These are phyloP conservation scores for Nematocida homosporus DNA, from an alignment of 371 early-diverging fungal genomes.

Conservation along the genomic window DNA sequence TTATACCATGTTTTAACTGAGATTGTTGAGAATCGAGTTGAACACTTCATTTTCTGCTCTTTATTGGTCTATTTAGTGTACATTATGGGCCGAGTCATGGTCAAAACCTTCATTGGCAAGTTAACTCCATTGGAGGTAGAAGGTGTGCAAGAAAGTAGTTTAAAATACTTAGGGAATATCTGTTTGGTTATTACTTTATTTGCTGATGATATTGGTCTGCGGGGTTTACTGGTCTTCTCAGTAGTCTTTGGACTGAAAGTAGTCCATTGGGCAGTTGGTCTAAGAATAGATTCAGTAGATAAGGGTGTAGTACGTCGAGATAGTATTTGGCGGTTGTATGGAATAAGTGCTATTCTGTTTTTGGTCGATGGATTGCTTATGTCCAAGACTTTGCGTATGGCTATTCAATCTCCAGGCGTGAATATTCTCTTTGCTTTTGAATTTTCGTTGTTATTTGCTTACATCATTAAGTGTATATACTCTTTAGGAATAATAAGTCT, in stretches of 20 bases:
- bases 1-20: slow-evolving; percentile 47
- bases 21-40: slow-evolving; percentile 47
- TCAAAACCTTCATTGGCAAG: slow-evolving; percentile 28
- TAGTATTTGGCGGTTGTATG: slow-evolving; percentile 3
- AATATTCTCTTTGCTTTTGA: slow-evolving; percentile 64
- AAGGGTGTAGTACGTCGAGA: background rate
- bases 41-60: slow-evolving; percentile 61
- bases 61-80: slow-evolving; percentile 59
- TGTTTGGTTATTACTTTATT: slow-evolving; percentile 62
- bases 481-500: background rate
- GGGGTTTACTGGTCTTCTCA: slow-evolving; percentile 56
- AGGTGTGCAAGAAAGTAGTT: slow-evolving; percentile 59
- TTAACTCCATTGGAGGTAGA: slow-evolving; percentile 57
- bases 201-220: slow-evolving; percentile 57
- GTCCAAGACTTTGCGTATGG: slow-evolving; percentile 1
- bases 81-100: slow-evolving; percentile 14
- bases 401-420: slow-evolving; percentile 4
- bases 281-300: slow-evolving; percentile 52
- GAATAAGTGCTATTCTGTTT: background rate
- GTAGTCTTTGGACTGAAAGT: slow-evolving; percentile 57
- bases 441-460: slow-evolving; percentile 51
- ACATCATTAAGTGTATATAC: slow-evolving; percentile 49
- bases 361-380: background rate
- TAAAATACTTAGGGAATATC: slow-evolving; percentile 59
- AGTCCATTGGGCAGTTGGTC: slow-evolving; percentile 56